Evolutionary conservation across 1,139 yeast genomes (phyloP).

Genomic region (Lodderomyces orthopsilosis): DNA sequence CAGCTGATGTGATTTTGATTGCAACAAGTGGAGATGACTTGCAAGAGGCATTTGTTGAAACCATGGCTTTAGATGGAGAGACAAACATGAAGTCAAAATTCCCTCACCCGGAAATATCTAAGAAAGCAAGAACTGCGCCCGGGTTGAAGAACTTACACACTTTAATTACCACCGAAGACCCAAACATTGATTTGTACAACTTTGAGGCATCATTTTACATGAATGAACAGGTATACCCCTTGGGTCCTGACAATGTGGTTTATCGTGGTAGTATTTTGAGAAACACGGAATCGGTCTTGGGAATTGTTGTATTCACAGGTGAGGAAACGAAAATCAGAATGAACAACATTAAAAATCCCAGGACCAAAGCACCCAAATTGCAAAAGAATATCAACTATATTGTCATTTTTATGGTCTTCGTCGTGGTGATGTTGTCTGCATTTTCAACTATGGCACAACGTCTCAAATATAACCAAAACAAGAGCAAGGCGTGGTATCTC

Average conservation of each 20-base stretch:
- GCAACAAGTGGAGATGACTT: slow-evolving; percentile 61
- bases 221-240: slow-evolving; percentile 43
- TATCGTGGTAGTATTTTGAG: slow-evolving; percentile 88
- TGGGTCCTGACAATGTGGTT: slow-evolving; percentile 76
- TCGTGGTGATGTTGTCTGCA: slow-evolving; percentile 71
- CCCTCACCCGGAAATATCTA: slow-evolving; percentile 64
- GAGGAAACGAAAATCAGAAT: slow-evolving; percentile 94
- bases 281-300: slow-evolving; percentile 71
- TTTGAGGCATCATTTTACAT: slow-evolving; percentile 64
- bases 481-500: slow-evolving; percentile 70
- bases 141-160: slow-evolving; percentile 52
- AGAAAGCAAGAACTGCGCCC: slow-evolving; percentile 45
- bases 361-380: slow-evolving; percentile 90
- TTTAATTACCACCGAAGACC: slow-evolving; percentile 75
- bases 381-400: slow-evolving; percentile 80
- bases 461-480: slow-evolving; percentile 42
- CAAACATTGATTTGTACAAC: slow-evolving; percentile 85
- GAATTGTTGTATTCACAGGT: slow-evolving; percentile 87
- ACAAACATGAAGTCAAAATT: slow-evolving; percentile 77
- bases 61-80: slow-evolving; percentile 98
- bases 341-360: slow-evolving; percentile 87
- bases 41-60: slow-evolving; percentile 82
- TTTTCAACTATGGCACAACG: slow-evolving; percentile 83
- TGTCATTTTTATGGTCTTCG: slow-evolving; percentile 81
- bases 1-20: slow-evolving; percentile 79